Conservation (phyloP, 2,329 filamentous ascomycete genomes). For the Apiospora koreana region DNA sequence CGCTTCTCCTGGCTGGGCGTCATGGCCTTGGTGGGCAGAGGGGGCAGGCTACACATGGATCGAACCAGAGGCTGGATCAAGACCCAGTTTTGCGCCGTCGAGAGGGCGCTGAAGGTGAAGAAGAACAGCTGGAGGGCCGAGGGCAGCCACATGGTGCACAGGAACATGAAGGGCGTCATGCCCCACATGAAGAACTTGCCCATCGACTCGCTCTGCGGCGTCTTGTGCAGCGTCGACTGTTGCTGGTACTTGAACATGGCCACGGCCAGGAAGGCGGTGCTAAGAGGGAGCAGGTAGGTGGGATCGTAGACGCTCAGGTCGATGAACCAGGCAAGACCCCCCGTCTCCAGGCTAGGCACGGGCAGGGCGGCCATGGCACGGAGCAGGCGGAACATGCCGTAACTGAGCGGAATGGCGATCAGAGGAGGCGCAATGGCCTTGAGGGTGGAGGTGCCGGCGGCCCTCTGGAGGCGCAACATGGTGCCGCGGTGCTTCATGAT, state of each 20-base stretch:
- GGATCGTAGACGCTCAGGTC: slow-evolving; percentile 80
- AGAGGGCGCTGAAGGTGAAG: slow-evolving; percentile 36
- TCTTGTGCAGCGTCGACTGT: slow-evolving; percentile 25
- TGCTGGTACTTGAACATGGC: slow-evolving; percentile 37
- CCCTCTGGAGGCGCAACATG: slow-evolving; percentile 51
- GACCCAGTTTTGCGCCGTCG: slow-evolving; percentile 35
- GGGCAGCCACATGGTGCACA: slow-evolving; percentile 49
- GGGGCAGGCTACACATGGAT: slow-evolving; percentile 38
- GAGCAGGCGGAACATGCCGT: slow-evolving; percentile 78
- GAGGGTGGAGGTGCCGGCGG: slow-evolving; percentile 53
- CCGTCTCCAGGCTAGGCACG: slow-evolving; percentile 74
- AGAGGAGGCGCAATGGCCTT: slow-evolving; percentile 59
- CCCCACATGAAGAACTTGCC: slow-evolving; percentile 43
- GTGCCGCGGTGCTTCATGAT: slow-evolving; percentile 48
- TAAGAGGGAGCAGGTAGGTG: slow-evolving; percentile 69
- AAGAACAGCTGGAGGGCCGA: slow-evolving; percentile 53
- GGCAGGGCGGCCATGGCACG: slow-evolving; percentile 75
- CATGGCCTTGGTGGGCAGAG: slow-evolving; percentile 23
- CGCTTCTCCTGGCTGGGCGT: background rate
- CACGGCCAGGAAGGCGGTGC: slow-evolving; percentile 58
- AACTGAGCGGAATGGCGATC: slow-evolving; percentile 67
- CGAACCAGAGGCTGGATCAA: slow-evolving; percentile 43
- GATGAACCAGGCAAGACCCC: slow-evolving; percentile 74
- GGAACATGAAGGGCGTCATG: slow-evolving; percentile 45
- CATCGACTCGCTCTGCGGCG: slow-evolving; percentile 36